Percentiles rank a stretch among this genome's conserved stretches.
phyloP scores from a whole-genome alignment of 805 yeast genomes.

The Yarrowia sp. region DNA sequence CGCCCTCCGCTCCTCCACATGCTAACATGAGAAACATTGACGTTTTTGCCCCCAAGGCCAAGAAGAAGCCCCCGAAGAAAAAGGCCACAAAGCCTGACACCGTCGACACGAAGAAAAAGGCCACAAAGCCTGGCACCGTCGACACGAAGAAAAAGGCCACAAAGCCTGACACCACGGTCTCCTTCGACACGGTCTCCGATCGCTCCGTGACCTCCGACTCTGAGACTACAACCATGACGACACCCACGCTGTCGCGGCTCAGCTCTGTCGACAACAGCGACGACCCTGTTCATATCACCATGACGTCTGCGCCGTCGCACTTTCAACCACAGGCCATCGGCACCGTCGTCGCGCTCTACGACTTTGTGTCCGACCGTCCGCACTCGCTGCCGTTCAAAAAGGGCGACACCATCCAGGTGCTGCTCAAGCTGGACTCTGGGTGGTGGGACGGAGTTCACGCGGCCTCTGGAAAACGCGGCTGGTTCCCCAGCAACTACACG shows the following conservation, averaged over 20 bases:
- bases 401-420: slow-evolving; percentile 72
- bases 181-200: not conserved
- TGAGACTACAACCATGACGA: not conserved
- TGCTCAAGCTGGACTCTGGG: slow-evolving; percentile 60
- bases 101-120: too few species aligned
- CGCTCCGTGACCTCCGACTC: not conserved
- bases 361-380: slow-evolving; percentile 50
- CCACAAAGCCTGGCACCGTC: too few species aligned
- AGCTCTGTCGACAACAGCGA: not conserved
- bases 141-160: slow-evolving; percentile 1
- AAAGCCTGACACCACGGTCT: not conserved
- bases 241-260: slow-evolving; percentile 15
- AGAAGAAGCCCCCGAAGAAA: slow-evolving; percentile 13
- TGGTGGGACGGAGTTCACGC: slow-evolving; percentile 83
- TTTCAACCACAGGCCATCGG: slow-evolving; percentile 38
- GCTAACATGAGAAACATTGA: slow-evolving; percentile 23
- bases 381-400: slow-evolving; percentile 52
- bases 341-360: slow-evolving; percentile 58
- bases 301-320: slow-evolving; percentile 18
- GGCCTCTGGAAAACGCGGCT: slow-evolving; percentile 58
- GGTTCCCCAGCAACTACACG: slow-evolving; percentile 76
- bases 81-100: too few species aligned
- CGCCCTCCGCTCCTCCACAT: not conserved
- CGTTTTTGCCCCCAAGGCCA: slow-evolving; percentile 15
- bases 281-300: slow-evolving; percentile 14